These are phyloP conservation scores for Rhodotorula babjevae DNA, from an alignment of 768 basidiomycete genomes.

Conservation along the genomic window DNA sequence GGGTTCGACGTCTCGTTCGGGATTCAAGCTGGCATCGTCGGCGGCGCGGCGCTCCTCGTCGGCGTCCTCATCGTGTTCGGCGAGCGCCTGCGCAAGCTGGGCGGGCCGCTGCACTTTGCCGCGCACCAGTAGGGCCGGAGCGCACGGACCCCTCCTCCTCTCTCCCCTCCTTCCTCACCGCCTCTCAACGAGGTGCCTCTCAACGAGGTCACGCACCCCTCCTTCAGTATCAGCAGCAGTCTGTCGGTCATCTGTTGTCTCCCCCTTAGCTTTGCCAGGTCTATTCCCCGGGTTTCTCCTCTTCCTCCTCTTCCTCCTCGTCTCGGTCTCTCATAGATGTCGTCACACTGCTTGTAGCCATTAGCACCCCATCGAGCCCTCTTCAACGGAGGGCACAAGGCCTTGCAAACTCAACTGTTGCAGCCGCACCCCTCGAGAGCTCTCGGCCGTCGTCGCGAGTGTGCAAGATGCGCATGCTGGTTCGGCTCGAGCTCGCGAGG, in stretches of 20 bases:
- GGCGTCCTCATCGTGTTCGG: conserved; percentile 23
- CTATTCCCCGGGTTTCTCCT: neutral
- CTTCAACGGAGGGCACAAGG: conserved; percentile 23
- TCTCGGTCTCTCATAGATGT: neutral
- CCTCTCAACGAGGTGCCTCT: conserved; percentile 23
- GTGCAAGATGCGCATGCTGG: neutral
- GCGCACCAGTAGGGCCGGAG: neutral
- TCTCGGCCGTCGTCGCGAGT: neutral
- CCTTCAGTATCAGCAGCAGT: neutral
- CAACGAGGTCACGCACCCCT: conserved; percentile 2
- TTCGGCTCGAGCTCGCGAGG: no score
- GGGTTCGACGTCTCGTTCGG: conserved; percentile 37
- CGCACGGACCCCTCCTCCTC: no score
- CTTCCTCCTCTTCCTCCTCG: neutral
- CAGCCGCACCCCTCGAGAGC: neutral
- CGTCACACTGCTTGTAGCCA: conserved; percentile 4
- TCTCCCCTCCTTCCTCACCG: no score
- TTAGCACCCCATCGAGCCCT: conserved; percentile 1
- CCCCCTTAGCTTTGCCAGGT: no score
- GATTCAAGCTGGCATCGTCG: conserved; percentile 38
- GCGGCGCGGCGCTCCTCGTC: conserved; percentile 20
- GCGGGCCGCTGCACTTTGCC: conserved; percentile 34
- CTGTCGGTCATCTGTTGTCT: neutral
- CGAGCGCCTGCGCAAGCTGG: conserved; percentile 29
- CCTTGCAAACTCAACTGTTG: conserved; percentile 14